phyloP scores from a whole-genome alignment of 768 basidiomycete genomes.

The Amanita polypyramis region DNA sequence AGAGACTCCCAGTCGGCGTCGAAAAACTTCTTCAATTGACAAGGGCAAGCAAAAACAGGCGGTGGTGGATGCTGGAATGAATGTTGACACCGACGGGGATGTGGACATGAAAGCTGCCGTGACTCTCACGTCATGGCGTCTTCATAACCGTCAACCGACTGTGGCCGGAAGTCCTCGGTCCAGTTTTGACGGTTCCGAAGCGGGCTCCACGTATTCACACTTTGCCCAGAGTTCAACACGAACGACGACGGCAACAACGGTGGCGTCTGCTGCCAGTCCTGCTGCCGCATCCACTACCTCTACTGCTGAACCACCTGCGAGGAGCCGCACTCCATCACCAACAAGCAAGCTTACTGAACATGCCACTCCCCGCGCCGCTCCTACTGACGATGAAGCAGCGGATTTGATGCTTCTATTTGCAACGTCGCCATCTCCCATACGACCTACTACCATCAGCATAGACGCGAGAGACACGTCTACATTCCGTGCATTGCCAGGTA shows the following conservation, averaged over 20 bases:
- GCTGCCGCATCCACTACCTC: constrained; percentile 27
- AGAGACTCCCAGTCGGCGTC: constrained; percentile 31
- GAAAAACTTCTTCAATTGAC: constrained; percentile 27
- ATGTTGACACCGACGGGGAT: constrained; percentile 40
- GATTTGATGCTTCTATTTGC: constrained; percentile 79
- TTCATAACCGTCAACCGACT: constrained; percentile 50
- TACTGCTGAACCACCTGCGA: constrained; percentile 19
- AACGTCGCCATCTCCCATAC: constrained; percentile 74
- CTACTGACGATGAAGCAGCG: constrained; percentile 79
- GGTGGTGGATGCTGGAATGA: constrained; percentile 27
- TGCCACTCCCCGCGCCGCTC: constrained; percentile 38
- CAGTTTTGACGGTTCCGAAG: constrained; percentile 60
- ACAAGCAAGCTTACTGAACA: constrained; percentile 17
- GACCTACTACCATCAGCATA: constrained; percentile 33
- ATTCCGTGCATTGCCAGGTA: constrained; percentile 44
- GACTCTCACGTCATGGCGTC: constrained; percentile 62
- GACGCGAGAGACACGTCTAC: constrained; percentile 45
- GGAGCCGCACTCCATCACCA: constrained; percentile 30
- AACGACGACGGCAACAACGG: constrained; percentile 30
- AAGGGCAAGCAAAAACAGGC: constrained; percentile 42
- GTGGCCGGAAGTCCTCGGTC: constrained; percentile 57
- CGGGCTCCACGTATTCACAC: constrained; percentile 50
- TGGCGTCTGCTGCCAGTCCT: constrained; percentile 27
- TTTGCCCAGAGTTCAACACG: constrained; percentile 61
- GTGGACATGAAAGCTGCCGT: constrained; percentile 79